A percentile compares a stretch with the other conserved stretches of the same genome.
Conservation (phyloP, 768 basidiomycete genomes). For the Tulasnella sp. region DNA sequence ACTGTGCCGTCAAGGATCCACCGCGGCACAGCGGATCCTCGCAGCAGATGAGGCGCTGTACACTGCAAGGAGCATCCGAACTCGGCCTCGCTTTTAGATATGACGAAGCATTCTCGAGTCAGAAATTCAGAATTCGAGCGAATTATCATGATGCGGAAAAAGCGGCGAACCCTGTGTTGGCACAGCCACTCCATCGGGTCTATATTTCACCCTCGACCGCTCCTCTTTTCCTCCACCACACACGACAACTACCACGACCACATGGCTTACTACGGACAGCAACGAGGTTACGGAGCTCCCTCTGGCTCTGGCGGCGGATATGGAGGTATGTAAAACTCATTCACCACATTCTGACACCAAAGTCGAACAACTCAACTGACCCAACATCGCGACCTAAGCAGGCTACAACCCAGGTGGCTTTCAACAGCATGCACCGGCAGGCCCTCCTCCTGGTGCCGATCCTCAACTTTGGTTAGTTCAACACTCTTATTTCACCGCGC, state of each 20-base stretch:
- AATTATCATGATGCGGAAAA: no score
- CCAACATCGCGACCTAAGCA: not conserved
- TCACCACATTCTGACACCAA: not conserved
- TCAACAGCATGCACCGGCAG: not conserved
- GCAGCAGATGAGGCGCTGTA: no score
- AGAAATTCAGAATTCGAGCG: no score
- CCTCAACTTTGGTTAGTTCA: slow-evolving; percentile 16
- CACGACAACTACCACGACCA: not conserved
- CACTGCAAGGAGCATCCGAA: no score
- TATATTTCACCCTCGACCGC: not conserved
- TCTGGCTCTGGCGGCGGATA: slow-evolving; percentile 3
- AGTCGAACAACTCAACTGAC: not conserved
- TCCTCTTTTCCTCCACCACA: not conserved
- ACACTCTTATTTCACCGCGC: not conserved
- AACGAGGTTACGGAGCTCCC: slow-evolving; percentile 14
- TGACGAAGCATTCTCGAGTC: no score
- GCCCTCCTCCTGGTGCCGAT: slow-evolving; percentile 18
- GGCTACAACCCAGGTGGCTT: slow-evolving; percentile 9
- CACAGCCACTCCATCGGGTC: slow-evolving; percentile 8
- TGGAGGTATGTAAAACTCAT: not conserved
- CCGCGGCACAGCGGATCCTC: no score
- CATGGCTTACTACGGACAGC: slow-evolving; percentile 15
- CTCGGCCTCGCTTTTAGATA: no score
- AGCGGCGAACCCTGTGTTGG: not conserved
- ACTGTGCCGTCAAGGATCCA: no score